Evolutionary conservation across 2,329 filamentous ascomycete genomes (phyloP).

Genomic region (Aspergillus hiratsukae): DNA sequence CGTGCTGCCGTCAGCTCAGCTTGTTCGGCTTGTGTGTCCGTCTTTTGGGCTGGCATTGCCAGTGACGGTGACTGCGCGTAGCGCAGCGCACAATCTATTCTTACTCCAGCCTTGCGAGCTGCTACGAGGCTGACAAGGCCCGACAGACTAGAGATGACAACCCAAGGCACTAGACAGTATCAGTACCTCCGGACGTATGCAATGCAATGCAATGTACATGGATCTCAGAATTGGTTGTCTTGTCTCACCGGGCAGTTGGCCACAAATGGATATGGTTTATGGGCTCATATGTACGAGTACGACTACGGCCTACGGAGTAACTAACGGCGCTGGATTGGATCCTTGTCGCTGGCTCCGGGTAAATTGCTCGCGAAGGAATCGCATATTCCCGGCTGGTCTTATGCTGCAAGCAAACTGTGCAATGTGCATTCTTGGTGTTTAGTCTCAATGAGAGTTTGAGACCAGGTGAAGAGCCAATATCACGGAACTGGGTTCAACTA

Average conservation of each 20-base stretch:
- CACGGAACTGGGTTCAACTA: no score
- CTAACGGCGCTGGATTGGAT: neutral
- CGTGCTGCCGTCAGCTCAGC: neutral
- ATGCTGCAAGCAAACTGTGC: neutral
- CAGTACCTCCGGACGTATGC: neutral
- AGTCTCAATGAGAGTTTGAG: no score
- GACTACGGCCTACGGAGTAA: neutral
- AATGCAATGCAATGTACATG: neutral
- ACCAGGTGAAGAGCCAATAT: no score
- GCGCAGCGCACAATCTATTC: no score
- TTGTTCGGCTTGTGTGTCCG: neutral
- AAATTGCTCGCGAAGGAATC: neutral
- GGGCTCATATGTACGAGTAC: neutral
- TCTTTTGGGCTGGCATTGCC: neutral
- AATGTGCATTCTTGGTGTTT: neutral
- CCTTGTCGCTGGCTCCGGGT: neutral
- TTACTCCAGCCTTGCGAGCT: neutral
- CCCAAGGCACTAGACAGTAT: neutral
- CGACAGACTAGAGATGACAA: neutral
- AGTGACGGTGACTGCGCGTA: neutral
- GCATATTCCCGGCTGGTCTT: neutral
- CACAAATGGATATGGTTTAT: neutral
- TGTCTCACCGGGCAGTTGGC: neutral
- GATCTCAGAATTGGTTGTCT: neutral
- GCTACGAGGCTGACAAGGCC: neutral